These are phyloP conservation scores for Lentinula lateritia DNA, from an alignment of 768 basidiomycete species.

Conservation along the genomic window DNA sequence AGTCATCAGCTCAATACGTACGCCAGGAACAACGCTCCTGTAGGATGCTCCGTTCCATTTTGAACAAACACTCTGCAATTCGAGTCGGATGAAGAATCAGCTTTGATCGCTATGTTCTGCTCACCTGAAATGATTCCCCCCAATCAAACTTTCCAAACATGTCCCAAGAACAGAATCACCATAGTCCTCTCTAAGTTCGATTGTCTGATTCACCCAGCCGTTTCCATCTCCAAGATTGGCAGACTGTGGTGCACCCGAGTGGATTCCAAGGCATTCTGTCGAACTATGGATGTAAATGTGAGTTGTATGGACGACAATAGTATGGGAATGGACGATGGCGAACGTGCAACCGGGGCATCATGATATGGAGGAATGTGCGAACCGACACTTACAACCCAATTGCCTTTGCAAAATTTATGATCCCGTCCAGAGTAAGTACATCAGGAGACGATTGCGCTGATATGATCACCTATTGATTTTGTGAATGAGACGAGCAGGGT, in stretches of 20 bases:
- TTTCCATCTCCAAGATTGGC: conserved; percentile 80
- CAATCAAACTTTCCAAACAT: conserved; percentile 71
- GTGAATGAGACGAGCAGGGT: background rate
- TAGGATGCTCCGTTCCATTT: conserved; percentile 39
- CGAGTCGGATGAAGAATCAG: no score
- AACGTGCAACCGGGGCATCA: no score
- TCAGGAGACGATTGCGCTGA: conserved; percentile 54
- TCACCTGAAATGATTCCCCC: conserved; percentile 70
- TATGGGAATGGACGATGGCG: no score
- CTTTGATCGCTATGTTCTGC: background rate
- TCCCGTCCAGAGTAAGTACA: conserved; percentile 50
- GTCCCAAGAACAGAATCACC: conserved; percentile 59
- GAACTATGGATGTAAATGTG: conserved; percentile 15
- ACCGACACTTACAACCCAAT: conserved; percentile 50
- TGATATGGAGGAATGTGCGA: background rate
- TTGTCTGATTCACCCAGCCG: conserved; percentile 46
- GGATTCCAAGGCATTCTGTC: conserved; percentile 68
- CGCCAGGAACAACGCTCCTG: conserved; percentile 57
- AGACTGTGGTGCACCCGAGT: conserved; percentile 58
- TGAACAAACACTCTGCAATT: conserved; percentile 5
- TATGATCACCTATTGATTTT: conserved; percentile 44
- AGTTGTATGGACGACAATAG: no score
- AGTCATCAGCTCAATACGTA: conserved; percentile 30
- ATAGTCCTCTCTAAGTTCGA: conserved; percentile 74
- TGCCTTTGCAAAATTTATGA: conserved; percentile 54